Evolutionary conservation across 2,329 filamentous ascomycete genomes (phyloP).

Genomic region (Phaeoacremonium minimum): DNA sequence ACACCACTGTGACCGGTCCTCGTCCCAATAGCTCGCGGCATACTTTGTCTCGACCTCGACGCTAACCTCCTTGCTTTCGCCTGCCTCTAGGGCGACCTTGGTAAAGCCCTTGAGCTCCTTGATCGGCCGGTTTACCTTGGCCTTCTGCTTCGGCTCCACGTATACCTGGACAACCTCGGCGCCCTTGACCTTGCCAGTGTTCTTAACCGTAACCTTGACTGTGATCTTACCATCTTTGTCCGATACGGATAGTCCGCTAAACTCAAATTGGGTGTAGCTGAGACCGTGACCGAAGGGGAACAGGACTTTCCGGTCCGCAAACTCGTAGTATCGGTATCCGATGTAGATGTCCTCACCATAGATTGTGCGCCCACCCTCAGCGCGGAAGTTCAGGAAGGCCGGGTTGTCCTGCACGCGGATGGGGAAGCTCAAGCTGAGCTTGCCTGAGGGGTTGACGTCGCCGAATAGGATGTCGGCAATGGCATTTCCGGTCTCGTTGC

Average conservation of each 20-base stretch:
- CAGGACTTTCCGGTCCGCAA: conserved; percentile 24
- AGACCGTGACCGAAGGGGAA: conserved; percentile 22
- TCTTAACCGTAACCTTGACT: conserved; percentile 51
- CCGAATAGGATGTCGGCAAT: conserved; percentile 77
- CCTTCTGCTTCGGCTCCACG: conserved; percentile 44
- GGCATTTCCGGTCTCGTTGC: conserved; percentile 80
- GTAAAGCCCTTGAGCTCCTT: conserved; percentile 64
- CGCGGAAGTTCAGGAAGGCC: conserved; percentile 62
- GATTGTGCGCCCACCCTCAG: conserved; percentile 59
- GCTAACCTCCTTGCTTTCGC: conserved; percentile 52
- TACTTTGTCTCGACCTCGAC: conserved; percentile 59
- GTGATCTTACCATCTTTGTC: conserved; percentile 41
- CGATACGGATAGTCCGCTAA: conserved; percentile 43
- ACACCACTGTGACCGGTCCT: conserved; percentile 61
- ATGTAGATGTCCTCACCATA: conserved; percentile 73
- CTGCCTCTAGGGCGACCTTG: conserved; percentile 59
- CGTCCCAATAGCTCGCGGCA: conserved; percentile 66
- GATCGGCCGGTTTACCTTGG: conserved; percentile 48
- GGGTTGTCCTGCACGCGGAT: conserved; percentile 60
- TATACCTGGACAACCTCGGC: conserved; percentile 57
- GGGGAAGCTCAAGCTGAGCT: conserved; percentile 64
- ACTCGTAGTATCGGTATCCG: conserved; percentile 70
- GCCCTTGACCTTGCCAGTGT: conserved; percentile 52
- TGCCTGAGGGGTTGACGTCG: conserved; percentile 66
- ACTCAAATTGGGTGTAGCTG: conserved; percentile 22